These are phyloP conservation scores for Phascolomyces articulosus DNA, from an alignment of 371 early-diverging fungal genomes.

Conservation along the genomic window DNA sequence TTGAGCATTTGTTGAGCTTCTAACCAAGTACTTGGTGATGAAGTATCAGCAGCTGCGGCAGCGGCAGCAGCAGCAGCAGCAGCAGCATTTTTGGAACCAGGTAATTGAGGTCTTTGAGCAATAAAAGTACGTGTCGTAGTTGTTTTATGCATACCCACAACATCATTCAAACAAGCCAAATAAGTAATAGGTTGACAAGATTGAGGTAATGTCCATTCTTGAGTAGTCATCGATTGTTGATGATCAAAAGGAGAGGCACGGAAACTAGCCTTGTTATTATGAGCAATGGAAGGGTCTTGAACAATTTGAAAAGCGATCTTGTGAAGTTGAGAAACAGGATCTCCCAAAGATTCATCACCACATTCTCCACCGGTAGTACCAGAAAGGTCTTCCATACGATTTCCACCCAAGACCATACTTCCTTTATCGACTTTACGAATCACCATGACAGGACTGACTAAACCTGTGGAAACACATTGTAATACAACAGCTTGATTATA, in stretches of 20 bases:
- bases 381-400: slow-evolving; percentile 26
- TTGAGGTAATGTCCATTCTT: slow-evolving; percentile 44
- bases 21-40: slow-evolving; percentile 16
- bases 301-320: slow-evolving; percentile 88
- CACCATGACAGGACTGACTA: slow-evolving; percentile 83
- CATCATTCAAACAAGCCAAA: slow-evolving; percentile 76
- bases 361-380: slow-evolving; percentile 44
- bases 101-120: slow-evolving; percentile 12
- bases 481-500: slow-evolving; percentile 85
- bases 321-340: slow-evolving; percentile 89
- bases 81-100: neutral
- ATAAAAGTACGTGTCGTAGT: slow-evolving; percentile 52
- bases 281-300: slow-evolving; percentile 44
- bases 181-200: slow-evolving; percentile 61
- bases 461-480: slow-evolving; percentile 80
- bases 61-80: neutral
- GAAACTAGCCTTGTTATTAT: slow-evolving; percentile 33
- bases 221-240: slow-evolving; percentile 8
- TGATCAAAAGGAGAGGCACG: slow-evolving; percentile 3
- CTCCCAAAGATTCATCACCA: slow-evolving; percentile 53
- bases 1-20: slow-evolving; percentile 14
- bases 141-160: slow-evolving; percentile 79
- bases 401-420: slow-evolving; percentile 77
- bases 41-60: neutral
- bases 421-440: slow-evolving; percentile 85